Evolutionary conservation across 371 early-diverging fungal species (phyloP).

Genomic region (Synchytrium microbalum): DNA sequence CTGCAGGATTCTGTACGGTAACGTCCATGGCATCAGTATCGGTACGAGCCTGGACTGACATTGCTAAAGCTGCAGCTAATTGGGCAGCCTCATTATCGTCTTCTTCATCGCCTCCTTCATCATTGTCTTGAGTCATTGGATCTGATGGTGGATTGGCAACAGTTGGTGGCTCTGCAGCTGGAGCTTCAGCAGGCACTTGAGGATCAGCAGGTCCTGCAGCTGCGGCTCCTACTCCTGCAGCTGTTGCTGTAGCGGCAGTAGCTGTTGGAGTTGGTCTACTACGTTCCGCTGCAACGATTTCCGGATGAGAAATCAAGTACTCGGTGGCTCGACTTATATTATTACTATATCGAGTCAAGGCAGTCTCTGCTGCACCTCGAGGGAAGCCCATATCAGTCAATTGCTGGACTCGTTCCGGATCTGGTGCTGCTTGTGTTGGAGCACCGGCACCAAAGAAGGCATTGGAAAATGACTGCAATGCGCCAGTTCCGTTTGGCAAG

Average conservation of each 20-base stretch:
- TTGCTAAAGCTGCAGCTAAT: constrained; percentile 27
- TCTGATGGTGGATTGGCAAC: neutral
- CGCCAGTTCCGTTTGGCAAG: constrained; percentile 20
- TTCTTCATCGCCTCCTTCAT: constrained; percentile 21
- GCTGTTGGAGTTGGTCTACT: constrained; percentile 12
- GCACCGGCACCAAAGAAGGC: constrained; percentile 16
- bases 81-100: constrained; percentile 33
- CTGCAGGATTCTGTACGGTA: constrained; percentile 7
- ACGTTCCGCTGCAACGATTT: constrained; percentile 38
- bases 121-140: constrained; percentile 11
- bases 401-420: constrained; percentile 59
- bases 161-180: neutral
- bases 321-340: constrained; percentile 82
- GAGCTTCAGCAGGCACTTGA: neutral
- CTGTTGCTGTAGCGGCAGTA: neutral
- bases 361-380: constrained; percentile 69
- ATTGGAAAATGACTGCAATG: constrained; percentile 25
- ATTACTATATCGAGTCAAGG: constrained; percentile 69
- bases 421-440: constrained; percentile 28
- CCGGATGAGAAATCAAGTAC: constrained; percentile 77
- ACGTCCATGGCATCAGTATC: constrained; percentile 7
- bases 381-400: constrained; percentile 88
- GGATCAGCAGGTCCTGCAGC: neutral
- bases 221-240: neutral
- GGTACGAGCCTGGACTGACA: constrained; percentile 24